Base-by-base conservation (phyloP, 176 grass and related monocot genomes). In the Elymus sibiricus region DNA sequence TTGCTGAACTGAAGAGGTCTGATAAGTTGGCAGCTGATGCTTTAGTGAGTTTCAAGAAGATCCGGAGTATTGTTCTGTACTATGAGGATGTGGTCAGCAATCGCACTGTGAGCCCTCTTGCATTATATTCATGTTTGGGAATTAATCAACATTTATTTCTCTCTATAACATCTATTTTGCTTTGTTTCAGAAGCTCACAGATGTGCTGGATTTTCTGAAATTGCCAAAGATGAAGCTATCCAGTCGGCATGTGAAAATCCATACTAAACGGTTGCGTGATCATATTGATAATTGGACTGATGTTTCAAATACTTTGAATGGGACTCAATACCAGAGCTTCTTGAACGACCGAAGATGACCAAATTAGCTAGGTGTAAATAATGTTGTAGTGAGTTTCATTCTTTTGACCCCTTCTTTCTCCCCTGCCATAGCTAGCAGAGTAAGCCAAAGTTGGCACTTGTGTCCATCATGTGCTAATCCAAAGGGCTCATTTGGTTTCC, bases 201-300 rank as follows among this genome's bases (percentile, higher is more conserved):
- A 99, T 88, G 94, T 93, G 76, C 77, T 94, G 68, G 86, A 91
- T 77, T 96, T 99, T 92, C 83, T 99, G 24, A 88, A 82, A 93
- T 66, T 96, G 88, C 97, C 94, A 2, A 90, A 82, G 63, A 74
- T 74, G 65, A 88, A 91, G 26, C 73, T 96, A 58, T 92, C 73
- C 25, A 99, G 97, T 40, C 84, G 90, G 11, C 94, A 99, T 71
- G 90, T 99, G 68, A 96, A 96, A 89, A 99, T 99, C 43, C 97
- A 99, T 70, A 92, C 87, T 64, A 96, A 89, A 80, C 79, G 66
- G 34, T 84, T 96, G 55, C 44, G 82, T 22, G 76, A 94, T 80
- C 97, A 94, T 74, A 86, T 99, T 61, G 85, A 93, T 76, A 99
- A 99, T 67, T 99, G 97, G 97, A 80, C 40, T 56, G 94, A 83